These are phyloP conservation scores for Epichloe scottii DNA, from an alignment of 2,329 filamentous ascomycete species.

Conservation along the genomic window DNA sequence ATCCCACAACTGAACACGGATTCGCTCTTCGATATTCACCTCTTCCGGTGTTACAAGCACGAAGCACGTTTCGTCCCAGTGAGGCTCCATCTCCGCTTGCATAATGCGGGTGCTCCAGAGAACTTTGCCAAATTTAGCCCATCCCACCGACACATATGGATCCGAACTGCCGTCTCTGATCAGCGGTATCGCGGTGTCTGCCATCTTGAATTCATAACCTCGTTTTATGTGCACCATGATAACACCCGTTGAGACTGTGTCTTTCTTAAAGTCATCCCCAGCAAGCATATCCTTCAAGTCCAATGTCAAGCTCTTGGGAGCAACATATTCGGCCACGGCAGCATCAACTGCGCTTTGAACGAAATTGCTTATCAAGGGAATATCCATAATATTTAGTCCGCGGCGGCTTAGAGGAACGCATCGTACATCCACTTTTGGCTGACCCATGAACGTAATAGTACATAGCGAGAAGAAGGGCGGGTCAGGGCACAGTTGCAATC, in stretches of 20 bases:
- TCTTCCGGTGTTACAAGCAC: conserved; percentile 60
- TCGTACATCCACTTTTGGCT: conserved; percentile 58
- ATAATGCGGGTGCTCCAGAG: conserved; percentile 50
- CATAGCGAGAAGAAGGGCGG: conserved; percentile 67
- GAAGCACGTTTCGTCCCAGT: conserved; percentile 58
- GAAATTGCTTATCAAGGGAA: conserved; percentile 63
- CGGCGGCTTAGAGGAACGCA: conserved; percentile 59
- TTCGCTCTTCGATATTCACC: conserved; percentile 56
- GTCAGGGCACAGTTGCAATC: conserved; percentile 62
- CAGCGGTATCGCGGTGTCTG: conserved; percentile 50
- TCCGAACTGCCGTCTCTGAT: conserved; percentile 51
- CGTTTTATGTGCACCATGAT: conserved; percentile 53
- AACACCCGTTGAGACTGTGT: conserved; percentile 52
- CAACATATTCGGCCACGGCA: conserved; percentile 62
- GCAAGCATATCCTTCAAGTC: conserved; percentile 67
- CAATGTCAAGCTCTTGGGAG: conserved; percentile 61
- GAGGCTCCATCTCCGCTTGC: conserved; percentile 50
- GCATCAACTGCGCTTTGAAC: conserved; percentile 64
- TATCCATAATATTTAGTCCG: conserved; percentile 60
- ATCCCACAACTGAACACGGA: conserved; percentile 64
- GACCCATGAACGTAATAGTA: conserved; percentile 62
- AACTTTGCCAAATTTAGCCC: conserved; percentile 65
- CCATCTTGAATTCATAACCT: conserved; percentile 59
- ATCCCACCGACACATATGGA: conserved; percentile 59
- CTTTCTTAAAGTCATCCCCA: conserved; percentile 69